Base-by-base conservation (phyloP, 768 basidiomycete genomes). In the Russula vinacea region DNA sequence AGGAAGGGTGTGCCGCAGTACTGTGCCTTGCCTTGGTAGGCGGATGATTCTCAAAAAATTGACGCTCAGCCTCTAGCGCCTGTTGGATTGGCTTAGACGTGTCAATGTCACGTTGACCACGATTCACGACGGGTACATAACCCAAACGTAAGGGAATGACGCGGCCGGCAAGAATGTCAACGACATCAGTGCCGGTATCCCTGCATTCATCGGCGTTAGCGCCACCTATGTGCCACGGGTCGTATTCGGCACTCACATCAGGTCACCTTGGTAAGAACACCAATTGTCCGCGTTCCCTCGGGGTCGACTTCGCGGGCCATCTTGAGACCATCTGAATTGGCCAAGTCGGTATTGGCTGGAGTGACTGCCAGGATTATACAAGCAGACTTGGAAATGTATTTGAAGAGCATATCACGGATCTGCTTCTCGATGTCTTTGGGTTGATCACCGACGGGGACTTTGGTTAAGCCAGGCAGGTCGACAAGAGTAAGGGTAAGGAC, bases 1-100 rank as follows among this genome's bases (percentile, higher is more conserved):
- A 98, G 84, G 83, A 91, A 96, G 71, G 97, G 95, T 0, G 97
- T 99, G 52, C 97, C 97, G 70, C 97, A 99, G 76, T 93, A 99
- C 70, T 92, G 89, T 2, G 94, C 84, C 76, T 98, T 98, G 74
- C 87, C 84, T 73, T 92, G 90, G 77, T 99, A 99, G 37, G 92
- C 91, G 86, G 76, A 73, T 99, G 97, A 71, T 83, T 92, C 76
- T 98, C 96, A 73, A 99, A 99, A 83, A 90, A 99, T 60, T 88
- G 83, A 62, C 89, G 85, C 75, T 99, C 97, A 69, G 84, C 80
- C 42, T 98, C 96, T 42, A 99, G 81, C 11, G 97, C 97, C 58
- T 80, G 79, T 56, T 78, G 78, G 74, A 99, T 99, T 19, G 91
- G 76, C 75, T 96, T 97, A 69, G 85, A 85, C 14, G 81, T 78